Evolutionary conservation across 805 yeast genomes (phyloP), one percentile per base, ranked within the genome.

Genomic region (Blastobotrys peoriensis): DNA sequence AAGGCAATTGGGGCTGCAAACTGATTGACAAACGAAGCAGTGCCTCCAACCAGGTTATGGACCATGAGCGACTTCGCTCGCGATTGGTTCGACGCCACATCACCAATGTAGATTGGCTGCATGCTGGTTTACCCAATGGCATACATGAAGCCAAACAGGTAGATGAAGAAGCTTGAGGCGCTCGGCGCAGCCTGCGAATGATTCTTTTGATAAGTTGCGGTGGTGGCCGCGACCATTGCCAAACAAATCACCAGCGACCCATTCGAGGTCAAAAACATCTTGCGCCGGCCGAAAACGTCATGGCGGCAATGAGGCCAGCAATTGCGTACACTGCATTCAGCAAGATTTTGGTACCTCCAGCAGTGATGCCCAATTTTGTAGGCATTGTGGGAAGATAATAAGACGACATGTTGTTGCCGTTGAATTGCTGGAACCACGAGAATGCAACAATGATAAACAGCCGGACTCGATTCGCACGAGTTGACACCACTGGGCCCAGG

Each of bases 101-200:
- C 49, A 5, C 36, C 50, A 8, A 64, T 61, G 43, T 64, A 64
- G 33, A 61, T 58, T 17, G 64, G 62, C 34, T 59, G 64, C 52
- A 65, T 53, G 9, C 68, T 61, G 17, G 65, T 64, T 41, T 61
- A 56, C 1, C 62, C 62, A 43, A 63, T 8, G 2, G 47, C 33
- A 25, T 27, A 47, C 39, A 37, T 39, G n/a, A 34, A 40, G 15
- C 45, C 36, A 34, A 47, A 47, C 21, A 47, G 19, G 38, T 28
- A 47, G 13, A 43, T 43, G 21, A 47, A 40, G 9, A 33, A 38
- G 10, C 43, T 38, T n/a, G 44, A 15, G 22, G 50, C 56, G 54
- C 39, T 49, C 6, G 56, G 54, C 5, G 62, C 63, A 8, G 47
- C 45, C 6, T 43, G 36, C 8, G 46, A 44, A 19, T 43, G 43